phyloP scores from a whole-genome alignment of 2,329 filamentous ascomycete genomes.

The Cladosporium sp. region DNA sequence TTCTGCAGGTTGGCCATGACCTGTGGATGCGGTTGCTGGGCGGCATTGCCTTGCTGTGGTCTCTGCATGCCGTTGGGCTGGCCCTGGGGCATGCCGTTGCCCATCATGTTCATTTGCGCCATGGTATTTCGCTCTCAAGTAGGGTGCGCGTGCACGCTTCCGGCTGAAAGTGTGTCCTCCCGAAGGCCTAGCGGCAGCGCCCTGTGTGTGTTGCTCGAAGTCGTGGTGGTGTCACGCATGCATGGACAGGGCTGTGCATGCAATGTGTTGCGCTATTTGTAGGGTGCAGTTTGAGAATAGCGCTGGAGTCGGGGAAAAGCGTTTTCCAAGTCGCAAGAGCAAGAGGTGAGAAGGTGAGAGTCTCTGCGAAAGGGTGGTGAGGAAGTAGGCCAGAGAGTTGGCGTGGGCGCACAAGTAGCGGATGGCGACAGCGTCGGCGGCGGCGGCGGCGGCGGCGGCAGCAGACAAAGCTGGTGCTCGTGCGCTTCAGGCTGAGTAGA shows the following conservation, averaged over 20 bases:
- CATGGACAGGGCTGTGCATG: conserved; percentile 1
- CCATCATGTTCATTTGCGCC: conserved; percentile 16
- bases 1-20: conserved; percentile 24
- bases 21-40: conserved; percentile 22
- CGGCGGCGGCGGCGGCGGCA: conserved; percentile 6
- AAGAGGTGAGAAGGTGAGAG: background rate
- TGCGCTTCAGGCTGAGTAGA: background rate
- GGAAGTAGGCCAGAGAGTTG: background rate
- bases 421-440: conserved; percentile 9
- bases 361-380: background rate
- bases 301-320: background rate
- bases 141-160: background rate
- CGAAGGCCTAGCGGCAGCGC: conserved; percentile 2
- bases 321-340: background rate
- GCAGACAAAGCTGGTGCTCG: conserved; percentile 12
- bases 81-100: conserved; percentile 15
- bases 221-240: conserved; percentile 5
- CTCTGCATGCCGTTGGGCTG: conserved; percentile 25
- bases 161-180: background rate
- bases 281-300: background rate
- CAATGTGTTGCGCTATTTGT: background rate
- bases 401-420: conserved; percentile 9
- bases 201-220: background rate
- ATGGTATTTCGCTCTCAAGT: background rate
- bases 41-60: conserved; percentile 23